Percentiles rank a stretch among this genome's conserved stretches.
Evolutionary conservation across 163 green algal species (phyloP).

Genomic region (Scenedesmus sp.): DNA sequence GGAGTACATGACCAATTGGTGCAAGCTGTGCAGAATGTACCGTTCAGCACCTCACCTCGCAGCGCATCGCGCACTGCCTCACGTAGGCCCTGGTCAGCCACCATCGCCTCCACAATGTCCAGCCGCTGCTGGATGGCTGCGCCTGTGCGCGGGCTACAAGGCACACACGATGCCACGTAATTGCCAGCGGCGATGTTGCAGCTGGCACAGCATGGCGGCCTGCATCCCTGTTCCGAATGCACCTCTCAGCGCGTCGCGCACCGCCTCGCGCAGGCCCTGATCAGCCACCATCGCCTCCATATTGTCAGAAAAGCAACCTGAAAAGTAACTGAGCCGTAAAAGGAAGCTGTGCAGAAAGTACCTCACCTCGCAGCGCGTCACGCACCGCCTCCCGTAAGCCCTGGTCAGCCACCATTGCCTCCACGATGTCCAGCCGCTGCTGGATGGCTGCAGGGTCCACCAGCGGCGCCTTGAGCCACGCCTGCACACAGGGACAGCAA

Average conservation of each 20-base stretch:
- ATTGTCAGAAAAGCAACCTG: too few species aligned
- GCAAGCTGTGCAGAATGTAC: too few species aligned
- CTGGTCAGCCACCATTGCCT: constrained; percentile 81
- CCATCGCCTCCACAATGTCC: constrained; percentile 91
- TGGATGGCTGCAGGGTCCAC: constrained; percentile 83
- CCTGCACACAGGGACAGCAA: constrained; percentile 54
- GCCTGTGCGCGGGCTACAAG: too few species aligned
- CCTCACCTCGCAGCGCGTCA: constrained; percentile 78
- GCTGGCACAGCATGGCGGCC: too few species aligned
- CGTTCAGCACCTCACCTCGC: neutral
- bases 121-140: constrained; percentile 83
- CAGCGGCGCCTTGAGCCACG: constrained; percentile 97
- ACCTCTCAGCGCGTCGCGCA: constrained; percentile 85
- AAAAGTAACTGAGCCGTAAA: too few species aligned
- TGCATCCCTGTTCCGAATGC: neutral
- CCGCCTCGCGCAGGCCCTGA: constrained; percentile 73
- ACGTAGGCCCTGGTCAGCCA: constrained; percentile 77
- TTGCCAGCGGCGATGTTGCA: too few species aligned
- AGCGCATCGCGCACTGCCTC: constrained; percentile 69
- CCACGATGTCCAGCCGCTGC: constrained; percentile 89
- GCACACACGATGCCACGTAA: too few species aligned
- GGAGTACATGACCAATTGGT: too few species aligned
- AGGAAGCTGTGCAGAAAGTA: too few species aligned
- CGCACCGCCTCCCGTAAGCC: constrained; percentile 83
- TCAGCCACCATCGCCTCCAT: constrained; percentile 71